A percentile compares a stretch with the other conserved stretches of the same genome.
Evolutionary conservation across 371 early-diverging fungal genomes (phyloP).

Genomic region (Apophysomyces variabilis): DNA sequence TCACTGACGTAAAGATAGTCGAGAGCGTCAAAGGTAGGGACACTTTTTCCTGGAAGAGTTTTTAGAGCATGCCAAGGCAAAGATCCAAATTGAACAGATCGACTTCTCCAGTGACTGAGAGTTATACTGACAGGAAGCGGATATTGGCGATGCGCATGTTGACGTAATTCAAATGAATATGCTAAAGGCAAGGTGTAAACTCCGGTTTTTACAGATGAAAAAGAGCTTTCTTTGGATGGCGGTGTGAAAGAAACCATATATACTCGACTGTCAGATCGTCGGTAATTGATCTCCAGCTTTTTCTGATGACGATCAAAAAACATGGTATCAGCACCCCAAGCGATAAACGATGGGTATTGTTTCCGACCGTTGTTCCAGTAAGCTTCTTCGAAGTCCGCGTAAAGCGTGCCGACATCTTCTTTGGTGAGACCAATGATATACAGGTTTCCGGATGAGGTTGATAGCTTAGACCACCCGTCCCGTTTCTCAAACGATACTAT

Average conservation of each 20-base stretch:
- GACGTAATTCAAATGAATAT: conserved; percentile 20
- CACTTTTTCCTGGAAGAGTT: conserved; percentile 21
- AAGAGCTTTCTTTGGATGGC: conserved; percentile 17
- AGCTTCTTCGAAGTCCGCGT: conserved; percentile 60
- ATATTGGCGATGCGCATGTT: conserved; percentile 21
- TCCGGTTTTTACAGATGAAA: conserved; percentile 7
- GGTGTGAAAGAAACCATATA: conserved; percentile 38
- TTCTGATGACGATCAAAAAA: conserved; percentile 32
- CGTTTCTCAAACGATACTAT: conserved; percentile 54
- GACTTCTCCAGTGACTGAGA: conserved; percentile 33
- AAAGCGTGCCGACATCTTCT: conserved; percentile 56
- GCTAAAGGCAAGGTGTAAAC: conserved; percentile 31
- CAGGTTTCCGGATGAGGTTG: conserved; percentile 38
- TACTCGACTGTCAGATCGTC: conserved; percentile 23
- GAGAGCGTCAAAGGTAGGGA: conserved; percentile 40
- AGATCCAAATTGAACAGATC: conserved; percentile 36
- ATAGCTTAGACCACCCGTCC: conserved; percentile 57
- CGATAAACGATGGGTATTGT: conserved; percentile 36
- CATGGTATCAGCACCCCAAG: conserved; percentile 57
- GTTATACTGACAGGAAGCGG: conserved; percentile 26
- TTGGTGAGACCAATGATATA: conserved; percentile 49
- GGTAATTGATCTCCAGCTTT: conserved; percentile 38
- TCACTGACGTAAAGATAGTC: conserved; percentile 71
- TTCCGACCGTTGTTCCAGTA: conserved; percentile 49
- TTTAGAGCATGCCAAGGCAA: conserved; percentile 51